Evolutionary conservation across 2,329 filamentous ascomycete genomes (phyloP).

Genomic region (Pseudocercospora pini-densiflorae): DNA sequence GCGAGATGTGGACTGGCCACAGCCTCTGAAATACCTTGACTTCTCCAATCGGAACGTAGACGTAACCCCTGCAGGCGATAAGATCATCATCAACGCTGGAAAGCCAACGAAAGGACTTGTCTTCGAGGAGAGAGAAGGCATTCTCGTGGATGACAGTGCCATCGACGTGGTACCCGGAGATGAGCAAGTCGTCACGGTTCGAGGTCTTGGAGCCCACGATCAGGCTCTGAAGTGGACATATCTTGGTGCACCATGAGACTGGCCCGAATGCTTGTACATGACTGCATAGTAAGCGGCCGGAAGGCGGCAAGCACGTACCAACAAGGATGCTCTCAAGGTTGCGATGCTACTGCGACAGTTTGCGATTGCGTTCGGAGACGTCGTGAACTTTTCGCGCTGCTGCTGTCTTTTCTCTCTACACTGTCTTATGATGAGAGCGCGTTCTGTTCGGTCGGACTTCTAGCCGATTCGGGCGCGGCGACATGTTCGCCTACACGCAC

Average conservation of each 20-base stretch:
- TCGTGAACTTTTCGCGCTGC: background rate
- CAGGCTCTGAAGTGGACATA: conserved; percentile 50
- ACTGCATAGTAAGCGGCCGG: conserved; percentile 2
- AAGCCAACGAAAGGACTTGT: conserved; percentile 65
- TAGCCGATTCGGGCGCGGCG: background rate
- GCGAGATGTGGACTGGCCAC: conserved; percentile 64
- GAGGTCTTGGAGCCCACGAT: conserved; percentile 46
- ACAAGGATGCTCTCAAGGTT: background rate
- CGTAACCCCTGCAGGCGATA: conserved; percentile 44
- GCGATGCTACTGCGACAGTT: background rate
- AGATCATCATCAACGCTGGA: conserved; percentile 51
- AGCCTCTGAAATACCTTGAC: conserved; percentile 64
- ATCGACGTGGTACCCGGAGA: conserved; percentile 63
- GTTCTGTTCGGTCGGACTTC: background rate
- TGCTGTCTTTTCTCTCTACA: background rate
- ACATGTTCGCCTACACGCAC: background rate
- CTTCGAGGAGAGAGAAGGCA: conserved; percentile 61
- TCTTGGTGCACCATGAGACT: conserved; percentile 42
- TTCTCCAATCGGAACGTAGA: conserved; percentile 57
- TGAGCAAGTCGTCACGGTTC: conserved; percentile 54
- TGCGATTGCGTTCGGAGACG: background rate
- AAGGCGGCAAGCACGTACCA: background rate
- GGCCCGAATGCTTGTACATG: background rate
- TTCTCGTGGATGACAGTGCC: conserved; percentile 60
- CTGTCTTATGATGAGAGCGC: background rate